Evolutionary conservation across 2,329 filamentous ascomycete genomes (phyloP), one percentile per base, ranked within the genome.

Genomic region (Ophiocordyceps unilateralis): DNA sequence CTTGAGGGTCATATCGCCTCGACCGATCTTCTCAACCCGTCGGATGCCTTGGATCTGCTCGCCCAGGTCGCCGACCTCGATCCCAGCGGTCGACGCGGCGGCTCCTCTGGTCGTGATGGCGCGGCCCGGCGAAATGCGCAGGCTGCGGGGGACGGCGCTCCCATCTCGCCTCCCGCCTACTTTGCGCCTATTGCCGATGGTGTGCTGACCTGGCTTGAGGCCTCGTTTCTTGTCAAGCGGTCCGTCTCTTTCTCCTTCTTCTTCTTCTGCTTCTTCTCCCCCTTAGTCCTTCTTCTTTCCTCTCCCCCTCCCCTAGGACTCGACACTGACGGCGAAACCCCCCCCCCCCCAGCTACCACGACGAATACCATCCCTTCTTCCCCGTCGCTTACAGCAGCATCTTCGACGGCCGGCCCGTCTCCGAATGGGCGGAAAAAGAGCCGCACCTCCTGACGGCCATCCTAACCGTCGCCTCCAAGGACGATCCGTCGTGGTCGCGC

Each of bases 401-500:
- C 38, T 72, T 80, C 48, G 65, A 70, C 40, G 56, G 68, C 34
- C 55, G 61, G 14, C 61, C 70, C 44, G 57, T 83, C 10, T 62
- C 71, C 22, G 61, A 68, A 17, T 74, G 76, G 47, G 73, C 76
- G 5, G 64, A 67, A 2, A 70, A 72, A 23, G 79, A 83, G 52
- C 76, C 72, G 24, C 75, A 83, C 52, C 64, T 85, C 0, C 65
- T 84, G 15, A 83, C 80, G 0, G 79, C 80, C 0, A 74, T 84
- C 3, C 62, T 85, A 4, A 78, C 79, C 1, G 78, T 85, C 41
- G 75, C 78, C 4, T 81, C 80, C 8, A 81, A 83, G 56, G 79
- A 85, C 51, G 61, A 82, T n/a, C 67, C 72, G 1, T 69, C 78
- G 6, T 73, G 79, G 50, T 70, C 74, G 3, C 65, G 72, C 39